Evolutionary conservation across 176 grass and related monocot species (phyloP), one percentile per base, ranked within the genome.

Genomic region (Phoenix roebelenii): DNA sequence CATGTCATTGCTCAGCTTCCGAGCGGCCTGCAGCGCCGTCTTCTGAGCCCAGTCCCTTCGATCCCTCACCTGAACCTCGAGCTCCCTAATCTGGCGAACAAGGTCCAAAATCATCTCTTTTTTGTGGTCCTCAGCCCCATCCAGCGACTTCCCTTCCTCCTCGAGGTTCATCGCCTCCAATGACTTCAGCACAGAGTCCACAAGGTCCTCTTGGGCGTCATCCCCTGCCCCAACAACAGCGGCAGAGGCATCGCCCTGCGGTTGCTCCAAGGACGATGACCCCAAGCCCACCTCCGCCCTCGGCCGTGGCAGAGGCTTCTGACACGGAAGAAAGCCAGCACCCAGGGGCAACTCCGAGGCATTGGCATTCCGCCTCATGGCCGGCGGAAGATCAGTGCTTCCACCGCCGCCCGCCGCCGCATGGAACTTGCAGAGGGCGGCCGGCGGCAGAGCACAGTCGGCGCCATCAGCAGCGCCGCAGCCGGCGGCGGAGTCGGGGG

Each of bases 21-120:
- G 81, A 54, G 93, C 93, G 50, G 93, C 93, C 73, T 97, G 93
- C 55, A 97, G 71, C 2, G 93, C 84, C 81, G 91, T 97, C 48
- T 87, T 61, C 63, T 92, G 93, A 2, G 93, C 93, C 93, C 93
- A 97, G 57, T 97, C 87, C 60, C 60, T 97, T 15, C 87, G 83
- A 44, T 97, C 93, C 63, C 92, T 97, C n/a, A 92, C 80, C 35
- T 80, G 81, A 1, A n/a, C 59, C 78, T 91, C 93, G 63, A 97
- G 75, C 59, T 92, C 87, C 61, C 81, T 50, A 20, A 82, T 87
- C 67, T 97, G 80, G 23, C 69, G 76, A 72, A 83, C 74, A 50
- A 96, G 68, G 48, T 96, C 83, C 58, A 60, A 53, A 59, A 76
- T 80, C 83, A 82, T 81, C 63, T 82, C 72, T n/a, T 79, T 82